These are phyloP conservation scores for Talaromyces amestolkiae DNA, from an alignment of 2,329 filamentous ascomycete genomes.

Conservation along the genomic window DNA sequence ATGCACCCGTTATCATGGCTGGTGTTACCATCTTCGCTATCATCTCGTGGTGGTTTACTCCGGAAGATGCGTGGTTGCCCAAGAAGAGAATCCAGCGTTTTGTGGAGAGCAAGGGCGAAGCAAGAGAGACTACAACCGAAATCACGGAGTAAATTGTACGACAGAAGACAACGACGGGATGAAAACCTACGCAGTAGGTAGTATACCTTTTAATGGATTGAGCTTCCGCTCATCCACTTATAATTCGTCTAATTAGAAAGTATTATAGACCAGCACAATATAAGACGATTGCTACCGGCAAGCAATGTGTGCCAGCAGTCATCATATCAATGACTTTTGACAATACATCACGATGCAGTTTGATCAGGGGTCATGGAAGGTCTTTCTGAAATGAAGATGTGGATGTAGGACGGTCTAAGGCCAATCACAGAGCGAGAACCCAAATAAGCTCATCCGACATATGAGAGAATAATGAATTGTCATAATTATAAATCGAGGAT, in stretches of 20 bases:
- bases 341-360: no score
- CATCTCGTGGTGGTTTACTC: conserved; percentile 50
- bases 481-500: not conserved
- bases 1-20: conserved; percentile 53
- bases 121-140: conserved; percentile 14
- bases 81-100: conserved; percentile 46
- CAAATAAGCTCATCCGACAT: not conserved
- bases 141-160: not conserved
- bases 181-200: not conserved
- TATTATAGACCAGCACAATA: not conserved
- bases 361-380: not conserved
- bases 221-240: not conserved
- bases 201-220: not conserved
- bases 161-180: not conserved
- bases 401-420: not conserved
- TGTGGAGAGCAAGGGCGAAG: conserved; percentile 37
- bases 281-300: not conserved
- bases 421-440: not conserved
- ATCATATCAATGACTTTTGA: not conserved
- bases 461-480: not conserved
- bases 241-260: not conserved
- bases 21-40: conserved; percentile 50
- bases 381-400: not conserved
- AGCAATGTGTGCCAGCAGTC: not conserved
- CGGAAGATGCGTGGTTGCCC: conserved; percentile 49